phyloP scores from a whole-genome alignment of 2,329 filamentous ascomycete genomes.

The Bipolaris sorokiniana region DNA sequence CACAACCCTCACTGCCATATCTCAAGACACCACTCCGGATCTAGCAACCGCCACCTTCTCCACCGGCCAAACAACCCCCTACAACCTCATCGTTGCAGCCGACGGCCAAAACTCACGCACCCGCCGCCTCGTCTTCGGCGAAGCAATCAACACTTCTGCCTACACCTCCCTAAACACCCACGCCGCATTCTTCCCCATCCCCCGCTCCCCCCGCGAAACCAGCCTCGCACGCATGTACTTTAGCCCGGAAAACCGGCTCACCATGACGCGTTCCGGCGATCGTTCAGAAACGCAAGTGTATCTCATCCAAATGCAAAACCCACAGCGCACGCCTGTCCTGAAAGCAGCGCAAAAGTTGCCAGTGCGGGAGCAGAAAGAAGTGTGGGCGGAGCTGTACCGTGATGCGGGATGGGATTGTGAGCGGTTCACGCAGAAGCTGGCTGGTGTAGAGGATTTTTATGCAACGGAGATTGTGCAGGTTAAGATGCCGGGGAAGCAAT shows the following conservation, averaged over 20 bases:
- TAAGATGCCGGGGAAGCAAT: slow-evolving; percentile 45
- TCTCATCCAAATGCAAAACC: slow-evolving; percentile 26
- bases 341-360: slow-evolving; percentile 35
- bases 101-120: slow-evolving; percentile 35
- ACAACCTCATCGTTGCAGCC: slow-evolving; percentile 36
- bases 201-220: slow-evolving; percentile 23
- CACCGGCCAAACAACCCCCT: slow-evolving; percentile 17
- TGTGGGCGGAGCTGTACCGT: slow-evolving; percentile 37
- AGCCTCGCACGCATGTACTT: slow-evolving; percentile 19
- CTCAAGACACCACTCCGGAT: slow-evolving; percentile 12
- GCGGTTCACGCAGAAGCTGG: slow-evolving; percentile 52
- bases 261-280: slow-evolving; percentile 30
- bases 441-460: slow-evolving; percentile 55
- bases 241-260: slow-evolving; percentile 17
- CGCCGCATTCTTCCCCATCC: slow-evolving; percentile 36
- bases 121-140: slow-evolving; percentile 29
- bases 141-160: slow-evolving; percentile 18
- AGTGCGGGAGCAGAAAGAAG: slow-evolving; percentile 49
- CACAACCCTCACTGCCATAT: slow-evolving; percentile 24
- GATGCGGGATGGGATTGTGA: slow-evolving; percentile 55
- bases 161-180: slow-evolving; percentile 27
- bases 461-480: slow-evolving; percentile 54
- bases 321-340: slow-evolving; percentile 6
- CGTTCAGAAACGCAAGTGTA: slow-evolving; percentile 30
- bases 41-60: slow-evolving; percentile 29